Conservation (phyloP, 169 alveolate species). For the Plasmodium malariae region DNA sequence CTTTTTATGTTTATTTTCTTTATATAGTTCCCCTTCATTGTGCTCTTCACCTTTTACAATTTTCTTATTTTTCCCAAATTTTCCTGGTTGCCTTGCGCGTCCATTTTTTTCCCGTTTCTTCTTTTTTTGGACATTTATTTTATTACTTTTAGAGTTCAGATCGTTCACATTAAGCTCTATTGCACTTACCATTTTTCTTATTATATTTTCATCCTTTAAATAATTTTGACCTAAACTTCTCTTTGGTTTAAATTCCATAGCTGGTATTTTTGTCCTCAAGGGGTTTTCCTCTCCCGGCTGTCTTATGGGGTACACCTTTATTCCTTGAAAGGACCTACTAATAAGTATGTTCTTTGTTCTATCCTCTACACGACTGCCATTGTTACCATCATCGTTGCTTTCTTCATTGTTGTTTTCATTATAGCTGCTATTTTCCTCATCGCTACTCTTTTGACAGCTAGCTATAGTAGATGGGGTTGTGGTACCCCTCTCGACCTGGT, state of each 20-base stretch:
- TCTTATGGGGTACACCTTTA: constrained; percentile 34
- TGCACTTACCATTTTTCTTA: constrained; percentile 52
- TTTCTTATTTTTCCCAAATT: background rate
- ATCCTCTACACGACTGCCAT: background rate
- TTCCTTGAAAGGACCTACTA: constrained; percentile 50
- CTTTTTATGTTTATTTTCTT: background rate
- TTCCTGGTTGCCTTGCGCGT: background rate
- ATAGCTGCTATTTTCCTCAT: background rate
- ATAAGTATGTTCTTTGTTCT: constrained; percentile 17
- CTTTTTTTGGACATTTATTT: background rate
- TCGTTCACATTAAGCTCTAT: constrained; percentile 13
- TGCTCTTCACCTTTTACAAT: background rate
- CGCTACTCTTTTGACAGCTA: background rate
- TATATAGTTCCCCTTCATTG: background rate
- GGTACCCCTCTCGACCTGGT: too few relatives aligned
- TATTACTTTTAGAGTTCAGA: background rate
- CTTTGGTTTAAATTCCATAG: constrained; percentile 85
- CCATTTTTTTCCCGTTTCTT: background rate
- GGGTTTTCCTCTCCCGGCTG: constrained; percentile 7
- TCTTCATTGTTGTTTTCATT: background rate
- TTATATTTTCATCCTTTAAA: constrained; percentile 84
- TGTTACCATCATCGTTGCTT: background rate
- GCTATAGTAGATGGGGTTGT: too few relatives aligned
- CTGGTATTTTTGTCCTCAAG: constrained; percentile 35
- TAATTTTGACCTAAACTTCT: constrained; percentile 90